Percentiles rank a stretch among this genome's conserved stretches.
These are phyloP conservation scores for Mycogone perniciosa DNA, from an alignment of 2,329 filamentous ascomycete species.

Conservation along the genomic window DNA sequence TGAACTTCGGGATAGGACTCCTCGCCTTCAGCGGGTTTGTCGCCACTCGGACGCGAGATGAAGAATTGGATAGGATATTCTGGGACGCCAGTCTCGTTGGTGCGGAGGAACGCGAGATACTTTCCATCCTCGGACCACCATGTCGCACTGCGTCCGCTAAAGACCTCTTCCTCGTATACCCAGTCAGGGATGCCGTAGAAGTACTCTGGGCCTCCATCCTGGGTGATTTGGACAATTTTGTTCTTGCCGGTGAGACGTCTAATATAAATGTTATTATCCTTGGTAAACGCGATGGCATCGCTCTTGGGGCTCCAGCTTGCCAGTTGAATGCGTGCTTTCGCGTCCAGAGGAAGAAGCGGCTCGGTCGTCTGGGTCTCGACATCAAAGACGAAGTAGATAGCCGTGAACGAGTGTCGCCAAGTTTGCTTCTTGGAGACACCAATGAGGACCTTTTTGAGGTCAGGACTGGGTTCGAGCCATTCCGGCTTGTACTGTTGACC, in stretches of 20 bases:
- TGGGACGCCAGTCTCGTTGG: constrained; percentile 86
- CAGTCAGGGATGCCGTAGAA: constrained; percentile 97
- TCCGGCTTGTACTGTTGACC: constrained; percentile 49
- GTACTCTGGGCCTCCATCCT: constrained; percentile 77
- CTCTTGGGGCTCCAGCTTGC: constrained; percentile 86
- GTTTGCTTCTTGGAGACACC: constrained; percentile 65
- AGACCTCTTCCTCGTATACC: constrained; percentile 73
- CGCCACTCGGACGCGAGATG: constrained; percentile 75
- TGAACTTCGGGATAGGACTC: constrained; percentile 87
- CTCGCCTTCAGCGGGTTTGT: constrained; percentile 57
- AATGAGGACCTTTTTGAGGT: constrained; percentile 83
- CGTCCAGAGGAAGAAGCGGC: constrained; percentile 65
- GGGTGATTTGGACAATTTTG: constrained; percentile 66
- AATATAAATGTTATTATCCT: constrained; percentile 84
- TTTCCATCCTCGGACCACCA: constrained; percentile 95
- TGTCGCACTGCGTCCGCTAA: constrained; percentile 71
- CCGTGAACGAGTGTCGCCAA: constrained; percentile 86
- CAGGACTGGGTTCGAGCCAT: constrained; percentile 67
- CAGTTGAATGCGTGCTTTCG: constrained; percentile 65
- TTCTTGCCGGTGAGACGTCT: constrained; percentile 52
- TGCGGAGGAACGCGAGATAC: constrained; percentile 84
- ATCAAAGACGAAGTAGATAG: constrained; percentile 86
- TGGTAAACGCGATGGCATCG: constrained; percentile 81
- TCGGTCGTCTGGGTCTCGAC: constrained; percentile 72
- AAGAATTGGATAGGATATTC: constrained; percentile 94